Percentiles rank a stretch among this genome's conserved stretches.
These are phyloP conservation scores for Scalesia atractyloides DNA, from an alignment of 129 eudicot genomes.

Conservation along the genomic window DNA sequence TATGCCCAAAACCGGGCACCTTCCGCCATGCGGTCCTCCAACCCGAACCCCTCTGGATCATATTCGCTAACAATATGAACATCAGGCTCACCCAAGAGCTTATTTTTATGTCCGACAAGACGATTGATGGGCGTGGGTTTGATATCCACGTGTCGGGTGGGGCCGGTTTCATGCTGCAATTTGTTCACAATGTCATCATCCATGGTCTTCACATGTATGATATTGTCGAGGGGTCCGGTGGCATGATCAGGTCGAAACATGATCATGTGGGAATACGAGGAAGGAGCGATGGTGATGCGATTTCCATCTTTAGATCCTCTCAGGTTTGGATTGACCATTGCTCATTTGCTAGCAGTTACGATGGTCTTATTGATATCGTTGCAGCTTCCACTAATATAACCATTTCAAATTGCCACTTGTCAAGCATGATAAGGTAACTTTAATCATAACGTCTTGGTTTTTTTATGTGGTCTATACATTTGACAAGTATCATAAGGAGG, in stretches of 20 bases:
- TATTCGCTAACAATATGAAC: slow-evolving; percentile 35
- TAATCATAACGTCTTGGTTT: too few species aligned
- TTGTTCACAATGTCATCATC: slow-evolving; percentile 47
- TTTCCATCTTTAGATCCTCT: slow-evolving; percentile 38
- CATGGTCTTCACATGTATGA: slow-evolving; percentile 35
- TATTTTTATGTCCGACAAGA: slow-evolving; percentile 49
- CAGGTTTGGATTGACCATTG: slow-evolving; percentile 50
- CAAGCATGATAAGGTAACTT: slow-evolving; percentile 43
- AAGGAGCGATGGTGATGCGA: slow-evolving; percentile 50
- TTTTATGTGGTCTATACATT: too few species aligned
- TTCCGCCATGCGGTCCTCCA: slow-evolving; percentile 58
- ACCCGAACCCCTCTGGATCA: slow-evolving; percentile 57
- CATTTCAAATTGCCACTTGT: slow-evolving; percentile 52
- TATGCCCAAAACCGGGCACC: slow-evolving; percentile 52
- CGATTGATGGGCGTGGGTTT: slow-evolving; percentile 58
- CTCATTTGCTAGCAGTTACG: slow-evolving; percentile 41
- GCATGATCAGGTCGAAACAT: slow-evolving; percentile 43
- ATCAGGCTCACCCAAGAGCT: slow-evolving; percentile 47
- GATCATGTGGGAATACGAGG: slow-evolving; percentile 47
- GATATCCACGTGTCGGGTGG: slow-evolving; percentile 40
- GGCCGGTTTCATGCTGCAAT: slow-evolving; percentile 54
- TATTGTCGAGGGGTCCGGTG: slow-evolving; percentile 39
- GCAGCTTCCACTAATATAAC: slow-evolving; percentile 49
- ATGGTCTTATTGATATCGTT: slow-evolving; percentile 52
- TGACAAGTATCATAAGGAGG: too few species aligned